Evolutionary conservation across 2,329 filamentous ascomycete species (phyloP).

Genomic region (Clonostachys rhizophaga): DNA sequence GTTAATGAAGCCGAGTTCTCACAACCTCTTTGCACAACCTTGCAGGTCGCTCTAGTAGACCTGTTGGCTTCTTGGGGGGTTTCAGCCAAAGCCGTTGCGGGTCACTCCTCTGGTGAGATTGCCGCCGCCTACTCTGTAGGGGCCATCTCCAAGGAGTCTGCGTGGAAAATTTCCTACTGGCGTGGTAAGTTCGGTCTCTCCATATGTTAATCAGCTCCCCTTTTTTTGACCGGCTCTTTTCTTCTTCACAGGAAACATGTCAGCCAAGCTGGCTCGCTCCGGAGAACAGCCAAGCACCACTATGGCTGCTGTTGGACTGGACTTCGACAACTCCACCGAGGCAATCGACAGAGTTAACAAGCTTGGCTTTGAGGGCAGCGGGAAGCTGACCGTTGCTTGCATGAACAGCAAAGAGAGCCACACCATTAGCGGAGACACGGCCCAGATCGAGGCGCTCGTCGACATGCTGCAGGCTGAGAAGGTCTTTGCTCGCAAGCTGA

Average conservation of each 20-base stretch:
- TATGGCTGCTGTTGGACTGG: background rate
- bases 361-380: conserved; percentile 1
- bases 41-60: conserved; percentile 36
- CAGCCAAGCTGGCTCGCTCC: conserved; percentile 6
- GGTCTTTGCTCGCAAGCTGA: conserved; percentile 10
- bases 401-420: conserved; percentile 19
- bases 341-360: background rate
- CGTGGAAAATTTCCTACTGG: conserved; percentile 23
- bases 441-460: conserved; percentile 11
- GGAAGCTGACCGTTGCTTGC: conserved; percentile 17
- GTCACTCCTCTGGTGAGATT: conserved; percentile 38
- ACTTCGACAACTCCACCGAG: background rate
- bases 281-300: background rate
- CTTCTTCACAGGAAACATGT: conserved; percentile 17
- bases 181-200: conserved; percentile 2
- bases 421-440: conserved; percentile 19
- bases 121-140: conserved; percentile 36
- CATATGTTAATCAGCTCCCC: conserved; percentile 16
- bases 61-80: conserved; percentile 23
- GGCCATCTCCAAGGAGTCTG: conserved; percentile 30
- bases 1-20: conserved; percentile 15
- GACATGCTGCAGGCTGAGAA: conserved; percentile 3
- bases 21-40: conserved; percentile 33
- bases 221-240: conserved; percentile 32
- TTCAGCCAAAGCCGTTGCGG: conserved; percentile 24